phyloP scores from a whole-genome alignment of 2,329 filamentous ascomycete genomes.

The Aureobasidium uvarum region DNA sequence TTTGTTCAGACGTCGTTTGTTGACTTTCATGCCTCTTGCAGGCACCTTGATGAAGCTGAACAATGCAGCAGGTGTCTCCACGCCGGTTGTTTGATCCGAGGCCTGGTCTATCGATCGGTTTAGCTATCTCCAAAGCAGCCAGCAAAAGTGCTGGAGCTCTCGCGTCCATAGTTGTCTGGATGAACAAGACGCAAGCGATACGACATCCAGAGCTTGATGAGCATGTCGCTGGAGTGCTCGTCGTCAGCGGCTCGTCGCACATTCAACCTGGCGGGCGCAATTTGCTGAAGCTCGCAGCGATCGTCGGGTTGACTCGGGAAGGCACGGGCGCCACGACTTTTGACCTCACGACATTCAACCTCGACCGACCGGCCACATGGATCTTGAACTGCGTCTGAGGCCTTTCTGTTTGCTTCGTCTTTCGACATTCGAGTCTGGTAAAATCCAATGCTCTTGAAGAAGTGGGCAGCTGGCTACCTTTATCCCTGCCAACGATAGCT shows the following conservation, averaged over 20 bases:
- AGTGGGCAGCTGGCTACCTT: constrained; percentile 1
- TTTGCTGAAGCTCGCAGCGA: constrained; percentile 21
- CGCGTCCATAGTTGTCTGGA: neutral
- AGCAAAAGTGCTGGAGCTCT: neutral
- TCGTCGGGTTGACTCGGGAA: constrained; percentile 25
- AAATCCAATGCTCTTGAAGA: neutral
- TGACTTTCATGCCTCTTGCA: neutral
- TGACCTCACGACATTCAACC: constrained; percentile 17
- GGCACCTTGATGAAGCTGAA: constrained; percentile 20
- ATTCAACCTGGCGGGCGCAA: constrained; percentile 21
- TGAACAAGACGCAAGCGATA: neutral
- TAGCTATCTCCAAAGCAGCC: neutral
- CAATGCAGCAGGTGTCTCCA: constrained; percentile 18
- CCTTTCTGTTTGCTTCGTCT: constrained; percentile 4
- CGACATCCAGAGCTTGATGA: neutral
- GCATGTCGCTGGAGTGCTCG: neutral
- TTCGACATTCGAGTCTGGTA: neutral
- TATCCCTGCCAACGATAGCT: constrained; percentile 8
- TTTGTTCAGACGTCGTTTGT: neutral
- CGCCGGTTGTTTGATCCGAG: neutral
- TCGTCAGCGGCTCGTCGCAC: constrained; percentile 20
- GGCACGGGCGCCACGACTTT: constrained; percentile 7
- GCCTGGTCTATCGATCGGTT: neutral
- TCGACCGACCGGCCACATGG: constrained; percentile 5
- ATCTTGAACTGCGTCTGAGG: neutral